A percentile compares a stretch with the other conserved stretches of the same genome.
phyloP scores from a whole-genome alignment of 169 alveolate genomes.

The Cryptosporidium meleagridis region DNA sequence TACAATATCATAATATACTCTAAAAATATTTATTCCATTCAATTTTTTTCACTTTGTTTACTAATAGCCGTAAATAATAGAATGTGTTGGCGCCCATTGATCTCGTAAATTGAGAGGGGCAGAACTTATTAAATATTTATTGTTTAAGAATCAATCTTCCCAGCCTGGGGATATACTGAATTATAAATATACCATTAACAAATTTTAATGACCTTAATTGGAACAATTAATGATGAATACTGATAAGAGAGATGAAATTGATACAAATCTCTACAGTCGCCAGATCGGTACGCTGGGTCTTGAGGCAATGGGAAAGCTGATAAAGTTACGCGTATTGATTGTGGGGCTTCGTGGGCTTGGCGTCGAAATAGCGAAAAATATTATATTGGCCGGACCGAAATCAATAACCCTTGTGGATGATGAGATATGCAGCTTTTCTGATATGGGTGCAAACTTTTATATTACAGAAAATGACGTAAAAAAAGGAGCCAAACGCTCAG shows the following conservation, averaged over 20 bases:
- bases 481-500: constrained; percentile 81
- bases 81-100: background rate
- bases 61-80: too few species aligned
- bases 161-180: background rate
- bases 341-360: constrained; percentile 94
- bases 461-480: constrained; percentile 91
- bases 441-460: constrained; percentile 95
- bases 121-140: background rate
- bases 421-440: constrained; percentile 84
- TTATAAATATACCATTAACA: background rate
- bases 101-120: background rate
- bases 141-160: background rate
- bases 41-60: too few species aligned
- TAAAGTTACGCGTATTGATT: constrained; percentile 91
- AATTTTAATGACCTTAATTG: background rate
- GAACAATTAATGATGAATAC: constrained; percentile 9
- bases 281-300: constrained; percentile 99
- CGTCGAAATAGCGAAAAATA: constrained; percentile 93
- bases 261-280: constrained; percentile 96
- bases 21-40: background rate
- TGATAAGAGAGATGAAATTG: constrained; percentile 81
- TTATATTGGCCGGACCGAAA: constrained; percentile 95
- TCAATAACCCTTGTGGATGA: constrained; percentile 92
- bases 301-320: constrained; percentile 96
- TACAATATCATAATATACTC: background rate